Evolutionary conservation across 2,329 filamentous ascomycete genomes (phyloP), one percentile per base, ranked within the genome.

Genomic region (Beauveria rudraprayagi): DNA sequence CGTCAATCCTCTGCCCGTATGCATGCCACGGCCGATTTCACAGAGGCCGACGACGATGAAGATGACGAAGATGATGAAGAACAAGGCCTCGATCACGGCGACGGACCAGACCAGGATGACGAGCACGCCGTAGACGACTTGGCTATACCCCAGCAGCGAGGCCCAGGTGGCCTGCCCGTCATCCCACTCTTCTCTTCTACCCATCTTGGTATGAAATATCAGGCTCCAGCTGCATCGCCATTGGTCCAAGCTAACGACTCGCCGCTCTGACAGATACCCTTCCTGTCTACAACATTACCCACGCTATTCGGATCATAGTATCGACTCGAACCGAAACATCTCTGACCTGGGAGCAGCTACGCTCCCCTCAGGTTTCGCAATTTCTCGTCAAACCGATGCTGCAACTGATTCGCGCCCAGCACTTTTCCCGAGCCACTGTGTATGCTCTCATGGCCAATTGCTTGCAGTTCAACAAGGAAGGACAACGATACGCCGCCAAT

Each of bases 371-470:
- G 72, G 88, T 97, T 61, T 96, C 92, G 17, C 92, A 96, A 71
- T 97, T 97, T 72, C 82, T 97, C 41, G 84, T 97, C 70, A 97
- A 97, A 78, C 93, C 93, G 2, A 94, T 97, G 78, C 91, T 94
- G 73, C 89, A 94, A 71, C 89, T 93, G 72, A 92, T 97, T 65
- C 86, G 88, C 63, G 80, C 84, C 17, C 85, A 89, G 56, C 90
- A 96, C 74, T 93, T 96, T 73, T 92, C 89, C 34, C 83, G 90
- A 53, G 92, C 90, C 10, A 94, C 92, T 0, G 74, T 97, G 43
- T 97, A 96, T 75, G 91, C 92, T 2, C 77, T 97, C 66, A 88
- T 97, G 82, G 91, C 92, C 54, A 97, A 97, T 70, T 95, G 91
- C 70, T 79, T 97, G 60, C 93, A 97, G 71, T 97, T 97, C 74